phyloP scores from a whole-genome alignment of 75 land plant species.

The Pinus taeda region DNA sequence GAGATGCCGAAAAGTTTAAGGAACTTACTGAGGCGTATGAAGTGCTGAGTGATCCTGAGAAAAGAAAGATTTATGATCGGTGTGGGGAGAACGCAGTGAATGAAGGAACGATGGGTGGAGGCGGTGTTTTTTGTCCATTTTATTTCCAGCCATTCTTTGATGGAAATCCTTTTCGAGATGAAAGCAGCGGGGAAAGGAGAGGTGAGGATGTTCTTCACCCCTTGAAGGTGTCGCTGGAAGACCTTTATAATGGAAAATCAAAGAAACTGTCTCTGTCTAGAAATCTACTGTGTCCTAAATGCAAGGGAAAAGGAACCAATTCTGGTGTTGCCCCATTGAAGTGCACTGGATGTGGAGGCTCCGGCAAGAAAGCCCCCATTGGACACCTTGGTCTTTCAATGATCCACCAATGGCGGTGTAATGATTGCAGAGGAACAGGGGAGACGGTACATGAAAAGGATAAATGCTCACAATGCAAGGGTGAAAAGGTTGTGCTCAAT shows the following conservation, averaged over 20 bases:
- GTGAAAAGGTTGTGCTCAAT: constrained; percentile 61
- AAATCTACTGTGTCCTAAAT: constrained; percentile 57
- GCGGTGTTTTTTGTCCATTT: constrained; percentile 55
- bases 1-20: constrained; percentile 36
- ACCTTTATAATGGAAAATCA: constrained; percentile 67
- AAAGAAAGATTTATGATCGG: constrained; percentile 72
- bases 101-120: constrained; percentile 70
- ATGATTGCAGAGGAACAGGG: constrained; percentile 61
- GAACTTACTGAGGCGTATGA: constrained; percentile 51
- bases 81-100: constrained; percentile 80
- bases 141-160: constrained; percentile 75
- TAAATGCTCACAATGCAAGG: constrained; percentile 67
- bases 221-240: constrained; percentile 69
- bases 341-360: constrained; percentile 70
- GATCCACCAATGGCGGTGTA: constrained; percentile 85
- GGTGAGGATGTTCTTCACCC: constrained; percentile 77
- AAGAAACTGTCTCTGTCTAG: constrained; percentile 71
- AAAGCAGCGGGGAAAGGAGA: constrained; percentile 63
- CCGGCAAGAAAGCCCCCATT: constrained; percentile 73
- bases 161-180: constrained; percentile 70
- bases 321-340: constrained; percentile 57
- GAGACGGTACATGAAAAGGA: constrained; percentile 60
- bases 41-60: constrained; percentile 78
- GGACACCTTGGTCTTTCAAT: constrained; percentile 71
- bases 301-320: constrained; percentile 41